Percentiles rank a stretch among this genome's conserved stretches.
Conservation (phyloP, 139 green algal genomes). For the Tetradesmus obliquus region DNA sequence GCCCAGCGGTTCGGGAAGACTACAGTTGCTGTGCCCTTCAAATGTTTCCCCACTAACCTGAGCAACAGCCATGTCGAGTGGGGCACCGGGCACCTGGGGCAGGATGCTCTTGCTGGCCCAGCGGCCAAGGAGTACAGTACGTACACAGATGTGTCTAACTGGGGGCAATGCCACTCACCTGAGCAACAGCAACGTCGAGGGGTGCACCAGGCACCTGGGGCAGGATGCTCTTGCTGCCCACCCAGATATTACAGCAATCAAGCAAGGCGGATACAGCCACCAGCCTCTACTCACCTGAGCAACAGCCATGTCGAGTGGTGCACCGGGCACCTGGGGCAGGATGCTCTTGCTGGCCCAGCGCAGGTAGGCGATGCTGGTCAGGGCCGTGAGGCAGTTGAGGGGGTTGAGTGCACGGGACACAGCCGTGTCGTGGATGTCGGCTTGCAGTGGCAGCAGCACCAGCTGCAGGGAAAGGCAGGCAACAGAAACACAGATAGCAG, state of each 20-base stretch:
- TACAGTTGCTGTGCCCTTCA: no score
- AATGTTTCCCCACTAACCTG: no score
- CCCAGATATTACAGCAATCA: no score
- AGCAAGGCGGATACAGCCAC: no score
- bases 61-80: not conserved
- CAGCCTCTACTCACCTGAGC: not conserved
- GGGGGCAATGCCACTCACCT: no score
- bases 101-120: conserved; percentile 30
- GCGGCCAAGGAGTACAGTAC: no score
- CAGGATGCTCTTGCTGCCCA: conserved; percentile 14
- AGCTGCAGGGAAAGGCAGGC: not conserved
- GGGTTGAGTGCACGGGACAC: not conserved
- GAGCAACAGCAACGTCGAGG: not conserved
- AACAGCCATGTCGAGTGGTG: conserved; percentile 11
- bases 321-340: not conserved
- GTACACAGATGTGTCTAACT: no score
- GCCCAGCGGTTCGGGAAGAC: no score
- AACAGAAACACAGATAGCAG: not conserved
- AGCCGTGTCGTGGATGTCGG: conserved; percentile 3
- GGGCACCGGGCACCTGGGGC: not conserved
- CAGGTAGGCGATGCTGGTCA: conserved; percentile 14
- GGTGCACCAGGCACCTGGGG: not conserved
- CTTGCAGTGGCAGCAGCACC: conserved; percentile 17
- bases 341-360: conserved; percentile 32
- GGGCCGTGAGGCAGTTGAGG: conserved; percentile 4